A percentile compares a stretch with the other conserved stretches of the same genome.
Evolutionary conservation across 2,329 filamentous ascomycete genomes (phyloP).

Genomic region (Nigrograna mackinnonii): DNA sequence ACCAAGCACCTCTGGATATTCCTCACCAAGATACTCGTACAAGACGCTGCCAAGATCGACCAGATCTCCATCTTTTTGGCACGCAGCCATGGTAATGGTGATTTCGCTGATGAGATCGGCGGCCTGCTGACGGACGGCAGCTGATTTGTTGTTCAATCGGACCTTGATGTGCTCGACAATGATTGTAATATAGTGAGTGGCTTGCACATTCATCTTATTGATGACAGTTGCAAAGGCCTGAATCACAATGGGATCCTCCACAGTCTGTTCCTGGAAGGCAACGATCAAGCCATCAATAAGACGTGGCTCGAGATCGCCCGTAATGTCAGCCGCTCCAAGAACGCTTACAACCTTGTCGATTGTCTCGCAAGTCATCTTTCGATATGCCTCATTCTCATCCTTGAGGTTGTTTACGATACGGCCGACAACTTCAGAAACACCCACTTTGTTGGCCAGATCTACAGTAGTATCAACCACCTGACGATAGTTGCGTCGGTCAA

Average conservation of each 20-base stretch:
- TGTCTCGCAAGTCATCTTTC: constrained; percentile 99
- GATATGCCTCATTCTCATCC: constrained; percentile 95
- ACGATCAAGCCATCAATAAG: constrained; percentile 94
- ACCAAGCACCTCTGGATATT: constrained; percentile 96
- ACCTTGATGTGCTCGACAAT: constrained; percentile 97
- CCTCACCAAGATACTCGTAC: constrained; percentile 97
- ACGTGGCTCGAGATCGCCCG: constrained; percentile 87
- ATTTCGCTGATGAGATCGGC: constrained; percentile 96
- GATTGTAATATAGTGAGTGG: constrained; percentile 95
- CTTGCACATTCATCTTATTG: constrained; percentile 88
- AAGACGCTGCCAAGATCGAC: constrained; percentile 92
- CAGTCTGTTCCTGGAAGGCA: constrained; percentile 96
- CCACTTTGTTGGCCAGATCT: constrained; percentile 96
- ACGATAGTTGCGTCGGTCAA: constrained; percentile 96
- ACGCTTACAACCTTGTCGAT: constrained; percentile 95
- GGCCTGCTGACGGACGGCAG: constrained; percentile 94
- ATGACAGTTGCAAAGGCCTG: constrained; percentile 98
- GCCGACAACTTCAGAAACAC: constrained; percentile 91
- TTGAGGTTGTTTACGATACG: constrained; percentile 94
- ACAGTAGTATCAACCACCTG: constrained; percentile 98
- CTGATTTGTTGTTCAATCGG: constrained; percentile 96
- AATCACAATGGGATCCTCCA: constrained; percentile 93
- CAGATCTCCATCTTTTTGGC: constrained; percentile 93
- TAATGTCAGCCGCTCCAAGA: constrained; percentile 90
- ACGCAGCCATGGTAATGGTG: constrained; percentile 99